Conservation (phyloP, 345 rosid species). For the Moricandia moricandioides region DNA sequence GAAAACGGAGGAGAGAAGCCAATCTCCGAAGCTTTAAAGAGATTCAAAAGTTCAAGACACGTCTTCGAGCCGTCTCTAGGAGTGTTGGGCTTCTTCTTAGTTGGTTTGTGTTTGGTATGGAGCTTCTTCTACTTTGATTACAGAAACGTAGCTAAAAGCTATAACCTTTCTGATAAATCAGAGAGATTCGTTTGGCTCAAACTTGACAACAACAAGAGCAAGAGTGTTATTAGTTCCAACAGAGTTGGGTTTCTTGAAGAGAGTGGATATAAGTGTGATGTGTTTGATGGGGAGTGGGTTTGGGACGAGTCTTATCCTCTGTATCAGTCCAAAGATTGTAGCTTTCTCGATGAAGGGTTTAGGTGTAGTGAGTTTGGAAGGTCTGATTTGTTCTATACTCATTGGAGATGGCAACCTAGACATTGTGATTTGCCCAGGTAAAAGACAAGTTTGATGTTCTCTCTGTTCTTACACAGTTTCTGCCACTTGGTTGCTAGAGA, state of each 20-base stretch:
- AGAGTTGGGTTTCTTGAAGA: conserved; percentile 67
- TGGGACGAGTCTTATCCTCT: conserved; percentile 89
- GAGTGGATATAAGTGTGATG: conserved; percentile 63
- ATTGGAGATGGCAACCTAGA: conserved; percentile 97
- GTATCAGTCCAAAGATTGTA: conserved; percentile 83
- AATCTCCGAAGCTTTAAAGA: conserved; percentile 46
- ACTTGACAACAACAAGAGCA: neutral
- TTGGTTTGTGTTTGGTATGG: conserved; percentile 53
- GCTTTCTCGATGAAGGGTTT: conserved; percentile 81
- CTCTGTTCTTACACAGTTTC: conserved; percentile 19
- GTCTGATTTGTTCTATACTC: conserved; percentile 82
- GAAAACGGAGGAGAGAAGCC: conserved; percentile 38
- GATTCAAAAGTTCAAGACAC: conserved; percentile 58
- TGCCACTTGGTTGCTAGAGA: conserved; percentile 1
- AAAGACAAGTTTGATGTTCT: neutral
- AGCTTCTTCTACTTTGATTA: conserved; percentile 75
- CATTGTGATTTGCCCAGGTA: conserved; percentile 90
- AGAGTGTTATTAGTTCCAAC: neutral
- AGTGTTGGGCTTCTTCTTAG: conserved; percentile 60
- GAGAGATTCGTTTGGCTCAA: conserved; percentile 67
- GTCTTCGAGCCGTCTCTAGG: conserved; percentile 69
- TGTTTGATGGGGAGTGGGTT: conserved; percentile 91
- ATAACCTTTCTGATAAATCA: conserved; percentile 48
- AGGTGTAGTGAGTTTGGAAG: conserved; percentile 85
- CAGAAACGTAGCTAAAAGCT: conserved; percentile 49